Evolutionary conservation across 1,284 basidiomycete species (phyloP).

Genomic region (Polyporus tsugae): DNA sequence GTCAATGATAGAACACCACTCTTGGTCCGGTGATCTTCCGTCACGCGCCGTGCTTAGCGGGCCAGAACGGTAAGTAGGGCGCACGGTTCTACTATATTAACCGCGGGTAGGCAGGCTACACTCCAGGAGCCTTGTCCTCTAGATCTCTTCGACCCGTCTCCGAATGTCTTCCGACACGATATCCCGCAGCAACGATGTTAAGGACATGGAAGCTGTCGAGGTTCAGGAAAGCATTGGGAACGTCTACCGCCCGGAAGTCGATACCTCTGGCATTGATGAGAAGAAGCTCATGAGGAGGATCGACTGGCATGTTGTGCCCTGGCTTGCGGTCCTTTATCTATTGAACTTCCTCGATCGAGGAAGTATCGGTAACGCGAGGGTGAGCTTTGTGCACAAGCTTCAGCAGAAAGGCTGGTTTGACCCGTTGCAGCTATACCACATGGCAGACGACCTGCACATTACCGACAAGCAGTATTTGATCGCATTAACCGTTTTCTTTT

Average conservation of each 20-base stretch:
- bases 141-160: neutral
- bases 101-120: neutral
- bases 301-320: conserved; percentile 70
- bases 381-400: conserved; percentile 37
- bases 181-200: conserved; percentile 26
- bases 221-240: conserved; percentile 25
- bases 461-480: conserved; percentile 72
- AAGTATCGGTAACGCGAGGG: conserved; percentile 84
- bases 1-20: neutral
- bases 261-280: conserved; percentile 65
- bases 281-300: conserved; percentile 70
- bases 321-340: conserved; percentile 79
- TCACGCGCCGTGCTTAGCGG: neutral
- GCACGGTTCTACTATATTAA: conserved; percentile 11
- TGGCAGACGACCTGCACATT: conserved; percentile 63
- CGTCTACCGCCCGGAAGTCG: conserved; percentile 59
- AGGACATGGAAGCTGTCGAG: conserved; percentile 30
- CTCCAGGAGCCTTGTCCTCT: neutral
- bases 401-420: conserved; percentile 5
- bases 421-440: conserved; percentile 56
- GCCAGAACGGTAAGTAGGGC: neutral
- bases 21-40: conserved; percentile 1
- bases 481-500: conserved; percentile 70
- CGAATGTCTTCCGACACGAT: conserved; percentile 29
- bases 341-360: conserved; percentile 81